phyloP scores from a whole-genome alignment of 768 basidiomycete species.

The Xerocomus potaroensis region DNA sequence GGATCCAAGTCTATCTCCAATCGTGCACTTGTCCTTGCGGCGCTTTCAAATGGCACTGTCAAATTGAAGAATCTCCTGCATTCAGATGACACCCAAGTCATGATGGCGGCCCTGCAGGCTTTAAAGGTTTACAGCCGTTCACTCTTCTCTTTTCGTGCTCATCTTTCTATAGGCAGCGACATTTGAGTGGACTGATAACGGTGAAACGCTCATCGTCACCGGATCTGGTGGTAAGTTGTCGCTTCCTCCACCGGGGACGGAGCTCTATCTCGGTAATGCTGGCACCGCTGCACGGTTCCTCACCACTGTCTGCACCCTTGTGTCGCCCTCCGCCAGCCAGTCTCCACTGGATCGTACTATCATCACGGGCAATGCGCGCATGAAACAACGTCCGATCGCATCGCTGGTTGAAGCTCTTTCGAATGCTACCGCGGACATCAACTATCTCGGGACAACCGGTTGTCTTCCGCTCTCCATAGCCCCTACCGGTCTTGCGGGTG shows the following conservation, averaged over 20 bases:
- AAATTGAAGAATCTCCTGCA: constrained; percentile 87
- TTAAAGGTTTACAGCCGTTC: constrained; percentile 55
- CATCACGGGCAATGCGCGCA: constrained; percentile 96
- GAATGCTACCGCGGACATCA: constrained; percentile 73
- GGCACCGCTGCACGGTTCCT: constrained; percentile 98
- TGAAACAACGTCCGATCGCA: constrained; percentile 98
- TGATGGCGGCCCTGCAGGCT: constrained; percentile 92
- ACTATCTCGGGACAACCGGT: constrained; percentile 74
- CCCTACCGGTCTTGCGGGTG: constrained; percentile 79
- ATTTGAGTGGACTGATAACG: constrained; percentile 94
- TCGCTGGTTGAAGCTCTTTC: constrained; percentile 88
- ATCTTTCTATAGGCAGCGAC: constrained; percentile 63
- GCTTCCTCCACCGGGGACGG: constrained; percentile 74
- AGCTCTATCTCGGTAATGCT: constrained; percentile 94
- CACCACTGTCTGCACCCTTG: constrained; percentile 92
- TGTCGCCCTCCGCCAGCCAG: constrained; percentile 41
- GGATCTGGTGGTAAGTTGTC: constrained; percentile 81
- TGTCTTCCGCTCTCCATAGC: constrained; percentile 87
- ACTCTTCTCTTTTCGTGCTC: neutral
- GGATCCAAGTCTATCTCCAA: constrained; percentile 98
- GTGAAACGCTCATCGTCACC: constrained; percentile 89
- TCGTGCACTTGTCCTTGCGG: constrained; percentile 88
- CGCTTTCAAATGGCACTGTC: constrained; percentile 85
- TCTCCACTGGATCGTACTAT: constrained; percentile 51
- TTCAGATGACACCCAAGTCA: constrained; percentile 97